Evolutionary conservation across 345 rosid genomes (phyloP).

Genomic region (Heritiera fomes): DNA sequence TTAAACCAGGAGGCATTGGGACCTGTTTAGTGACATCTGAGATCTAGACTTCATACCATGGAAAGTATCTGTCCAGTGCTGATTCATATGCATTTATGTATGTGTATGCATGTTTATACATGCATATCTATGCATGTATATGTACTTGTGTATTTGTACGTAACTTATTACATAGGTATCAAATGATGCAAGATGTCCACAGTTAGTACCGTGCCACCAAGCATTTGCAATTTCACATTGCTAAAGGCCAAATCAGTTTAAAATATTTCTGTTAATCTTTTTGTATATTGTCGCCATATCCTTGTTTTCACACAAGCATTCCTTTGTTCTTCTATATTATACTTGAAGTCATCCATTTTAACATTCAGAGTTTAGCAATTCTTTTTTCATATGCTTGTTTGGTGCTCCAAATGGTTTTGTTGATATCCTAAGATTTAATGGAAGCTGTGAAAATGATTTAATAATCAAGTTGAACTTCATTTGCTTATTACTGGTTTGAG

Average conservation of each 20-base stretch:
- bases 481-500: not conserved
- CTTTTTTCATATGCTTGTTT: not conserved
- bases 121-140: too few species aligned
- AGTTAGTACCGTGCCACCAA: too few species aligned
- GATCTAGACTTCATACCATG: not conserved
- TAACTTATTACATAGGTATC: too few species aligned
- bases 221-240: not conserved
- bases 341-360: not conserved
- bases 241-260: not conserved
- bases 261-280: not conserved
- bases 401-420: not conserved
- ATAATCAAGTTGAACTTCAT: not conserved
- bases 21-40: not conserved
- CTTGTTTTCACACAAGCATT: not conserved
- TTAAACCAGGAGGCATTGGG: not conserved
- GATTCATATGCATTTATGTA: not conserved
- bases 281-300: not conserved
- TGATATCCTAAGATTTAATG: not conserved
- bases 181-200: too few species aligned
- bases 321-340: not conserved
- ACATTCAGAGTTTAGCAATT: not conserved
- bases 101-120: not conserved
- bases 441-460: not conserved
- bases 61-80: conserved; percentile 4
- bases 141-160: too few species aligned